phyloP scores from a whole-genome alignment of 2,329 filamentous ascomycete genomes.

The Botrytis elliptica region DNA sequence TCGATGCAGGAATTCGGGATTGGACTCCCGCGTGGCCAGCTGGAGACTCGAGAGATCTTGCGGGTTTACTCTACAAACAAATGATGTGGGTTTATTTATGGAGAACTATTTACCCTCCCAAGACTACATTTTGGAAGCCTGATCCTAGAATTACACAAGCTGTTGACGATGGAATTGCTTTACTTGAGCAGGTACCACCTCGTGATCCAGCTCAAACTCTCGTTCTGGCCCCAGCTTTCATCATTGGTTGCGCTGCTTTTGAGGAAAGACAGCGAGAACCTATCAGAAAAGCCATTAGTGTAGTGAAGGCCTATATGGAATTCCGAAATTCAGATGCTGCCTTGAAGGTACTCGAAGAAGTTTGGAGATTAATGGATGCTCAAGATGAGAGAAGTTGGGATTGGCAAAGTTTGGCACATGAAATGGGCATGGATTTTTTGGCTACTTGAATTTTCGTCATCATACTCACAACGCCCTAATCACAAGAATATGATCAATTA shows the following conservation, averaged over 20 bases:
- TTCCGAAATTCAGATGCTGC: constrained; percentile 58
- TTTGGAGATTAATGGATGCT: constrained; percentile 59
- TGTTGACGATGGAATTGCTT: constrained; percentile 55
- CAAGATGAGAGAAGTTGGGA: constrained; percentile 62
- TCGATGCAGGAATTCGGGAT: constrained; percentile 69
- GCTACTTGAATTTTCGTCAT: constrained; percentile 33
- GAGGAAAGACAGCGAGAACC: constrained; percentile 52
- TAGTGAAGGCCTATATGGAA: constrained; percentile 58
- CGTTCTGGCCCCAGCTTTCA: constrained; percentile 58
- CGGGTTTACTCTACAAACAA: constrained; percentile 60
- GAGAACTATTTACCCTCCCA: constrained; percentile 59
- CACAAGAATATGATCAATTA: background rate
- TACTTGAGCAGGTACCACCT: constrained; percentile 55
- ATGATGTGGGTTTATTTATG: constrained; percentile 66
- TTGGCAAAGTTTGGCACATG: constrained; percentile 57
- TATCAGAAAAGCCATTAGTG: constrained; percentile 50
- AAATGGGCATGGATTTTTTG: constrained; percentile 56
- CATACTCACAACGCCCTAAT: background rate
- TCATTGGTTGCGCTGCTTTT: constrained; percentile 62
- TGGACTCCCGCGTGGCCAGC: constrained; percentile 67
- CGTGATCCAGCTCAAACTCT: constrained; percentile 60
- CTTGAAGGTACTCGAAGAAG: constrained; percentile 53
- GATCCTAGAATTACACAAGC: constrained; percentile 53
- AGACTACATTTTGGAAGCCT: constrained; percentile 36
- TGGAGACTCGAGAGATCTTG: constrained; percentile 56